A percentile compares a stretch with the other conserved stretches of the same genome.
These are phyloP conservation scores for Cryptococcus sp. DNA, from an alignment of 1,284 basidiomycete genomes.

Conservation along the genomic window DNA sequence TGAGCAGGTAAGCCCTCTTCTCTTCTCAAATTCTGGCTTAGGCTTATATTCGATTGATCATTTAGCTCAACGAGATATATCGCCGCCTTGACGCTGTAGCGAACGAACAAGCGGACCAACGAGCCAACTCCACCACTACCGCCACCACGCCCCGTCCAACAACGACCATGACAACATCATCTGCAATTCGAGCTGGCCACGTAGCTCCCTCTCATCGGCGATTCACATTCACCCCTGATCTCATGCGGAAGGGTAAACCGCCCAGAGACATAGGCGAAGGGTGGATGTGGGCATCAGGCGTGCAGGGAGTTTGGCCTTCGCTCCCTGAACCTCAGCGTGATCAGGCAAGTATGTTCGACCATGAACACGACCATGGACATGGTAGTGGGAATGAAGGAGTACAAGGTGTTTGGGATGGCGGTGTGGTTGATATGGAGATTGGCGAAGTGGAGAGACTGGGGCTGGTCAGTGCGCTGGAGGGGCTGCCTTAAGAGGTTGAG, in stretches of 20 bases:
- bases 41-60: slow-evolving; percentile 18
- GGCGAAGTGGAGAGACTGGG: slow-evolving; percentile 16
- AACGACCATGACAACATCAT: not conserved
- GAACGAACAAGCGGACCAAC: slow-evolving; percentile 20
- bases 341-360: not conserved
- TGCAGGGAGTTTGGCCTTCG: slow-evolving; percentile 16
- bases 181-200: slow-evolving; percentile 25
- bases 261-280: slow-evolving; percentile 29
- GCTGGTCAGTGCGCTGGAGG: slow-evolving; percentile 17
- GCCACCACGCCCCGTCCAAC: slow-evolving; percentile 2
- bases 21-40: not conserved
- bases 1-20: slow-evolving; percentile 27
- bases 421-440: slow-evolving; percentile 1
- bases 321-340: not conserved
- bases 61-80: slow-evolving; percentile 42
- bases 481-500: slow-evolving; percentile 1
- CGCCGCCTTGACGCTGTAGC: slow-evolving; percentile 34
- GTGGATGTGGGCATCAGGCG: slow-evolving; percentile 36
- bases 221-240: slow-evolving; percentile 22
- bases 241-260: slow-evolving; percentile 25
- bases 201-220: slow-evolving; percentile 38
- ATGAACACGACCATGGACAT: not conserved
- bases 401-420: not conserved
- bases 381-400: not conserved
- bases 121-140: slow-evolving; percentile 8